These are phyloP conservation scores for Citrus australasica DNA, from an alignment of 345 rosid species.

Conservation along the genomic window DNA sequence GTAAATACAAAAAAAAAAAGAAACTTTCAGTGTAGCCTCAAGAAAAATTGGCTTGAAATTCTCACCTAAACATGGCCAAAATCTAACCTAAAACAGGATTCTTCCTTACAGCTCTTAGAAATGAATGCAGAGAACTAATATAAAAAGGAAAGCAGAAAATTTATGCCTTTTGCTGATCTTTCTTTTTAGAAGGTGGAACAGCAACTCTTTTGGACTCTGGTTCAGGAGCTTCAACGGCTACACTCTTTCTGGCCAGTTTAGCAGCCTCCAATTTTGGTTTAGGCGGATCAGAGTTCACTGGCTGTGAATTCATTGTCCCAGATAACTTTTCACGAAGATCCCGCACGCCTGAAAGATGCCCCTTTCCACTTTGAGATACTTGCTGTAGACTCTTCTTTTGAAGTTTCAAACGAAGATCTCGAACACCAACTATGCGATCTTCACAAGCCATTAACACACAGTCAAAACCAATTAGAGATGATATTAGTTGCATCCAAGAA, in stretches of 20 bases:
- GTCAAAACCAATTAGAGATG: constrained; percentile 41
- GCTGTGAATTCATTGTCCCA: constrained; percentile 65
- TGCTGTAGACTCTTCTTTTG: constrained; percentile 57
- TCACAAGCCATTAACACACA: constrained; percentile 44
- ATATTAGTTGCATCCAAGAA: constrained; percentile 34
- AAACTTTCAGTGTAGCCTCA: not conserved
- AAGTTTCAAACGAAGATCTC: constrained; percentile 92
- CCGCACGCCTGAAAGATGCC: constrained; percentile 44
- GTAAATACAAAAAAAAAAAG: not conserved
- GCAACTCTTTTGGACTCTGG: constrained; percentile 53
- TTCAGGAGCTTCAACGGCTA: constrained; percentile 51
- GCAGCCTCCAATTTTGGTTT: constrained; percentile 50
- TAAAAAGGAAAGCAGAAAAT: constrained; percentile 9
- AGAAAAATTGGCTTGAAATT: not conserved
- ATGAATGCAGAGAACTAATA: not conserved
- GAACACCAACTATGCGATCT: constrained; percentile 66
- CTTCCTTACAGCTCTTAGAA: not conserved
- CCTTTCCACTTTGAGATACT: constrained; percentile 51
- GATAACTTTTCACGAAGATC: constrained; percentile 94
- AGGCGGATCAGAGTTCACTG: constrained; percentile 48
- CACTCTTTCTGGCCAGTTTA: constrained; percentile 55
- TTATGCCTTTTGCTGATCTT: constrained; percentile 56
- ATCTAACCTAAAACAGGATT: not conserved
- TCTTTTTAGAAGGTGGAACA: constrained; percentile 45
- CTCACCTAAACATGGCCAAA: not conserved